These are phyloP conservation scores for Leccinum longicurvipes DNA, from an alignment of 768 basidiomycete genomes.

Conservation along the genomic window DNA sequence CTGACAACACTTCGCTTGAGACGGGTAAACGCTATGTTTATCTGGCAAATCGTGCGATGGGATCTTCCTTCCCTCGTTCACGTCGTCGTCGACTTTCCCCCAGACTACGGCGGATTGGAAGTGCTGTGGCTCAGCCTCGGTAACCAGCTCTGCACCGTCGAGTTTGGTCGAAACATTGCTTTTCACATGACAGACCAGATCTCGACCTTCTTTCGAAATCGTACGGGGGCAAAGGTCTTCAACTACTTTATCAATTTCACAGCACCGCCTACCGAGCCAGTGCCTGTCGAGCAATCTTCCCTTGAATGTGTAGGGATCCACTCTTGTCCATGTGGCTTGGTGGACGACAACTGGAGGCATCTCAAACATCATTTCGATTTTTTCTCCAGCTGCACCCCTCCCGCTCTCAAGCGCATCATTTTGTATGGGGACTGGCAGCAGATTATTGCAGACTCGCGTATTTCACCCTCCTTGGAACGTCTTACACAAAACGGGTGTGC, in stretches of 20 bases:
- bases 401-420: conserved; percentile 42
- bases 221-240: conserved; percentile 45
- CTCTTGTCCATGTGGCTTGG: conserved; percentile 42
- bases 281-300: conserved; percentile 26
- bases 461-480: conserved; percentile 29
- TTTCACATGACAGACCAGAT: conserved; percentile 52
- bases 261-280: conserved; percentile 13
- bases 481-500: conserved; percentile 34
- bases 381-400: conserved; percentile 40
- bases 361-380: conserved; percentile 43
- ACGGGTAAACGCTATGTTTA: conserved; percentile 46
- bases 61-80: conserved; percentile 50
- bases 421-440: conserved; percentile 55
- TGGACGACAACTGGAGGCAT: conserved; percentile 34
- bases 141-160: conserved; percentile 47
- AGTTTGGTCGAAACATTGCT: conserved; percentile 55
- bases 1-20: conserved; percentile 55
- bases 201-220: conserved; percentile 42
- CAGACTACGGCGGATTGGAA: conserved; percentile 36
- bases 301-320: conserved; percentile 52
- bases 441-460: conserved; percentile 37
- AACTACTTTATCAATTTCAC: conserved; percentile 59
- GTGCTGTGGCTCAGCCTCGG: conserved; percentile 51
- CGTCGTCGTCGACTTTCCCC: conserved; percentile 50
- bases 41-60: conserved; percentile 50